These are phyloP conservation scores for Exophiala calicioides DNA, from an alignment of 2,329 filamentous ascomycete genomes.

Conservation along the genomic window DNA sequence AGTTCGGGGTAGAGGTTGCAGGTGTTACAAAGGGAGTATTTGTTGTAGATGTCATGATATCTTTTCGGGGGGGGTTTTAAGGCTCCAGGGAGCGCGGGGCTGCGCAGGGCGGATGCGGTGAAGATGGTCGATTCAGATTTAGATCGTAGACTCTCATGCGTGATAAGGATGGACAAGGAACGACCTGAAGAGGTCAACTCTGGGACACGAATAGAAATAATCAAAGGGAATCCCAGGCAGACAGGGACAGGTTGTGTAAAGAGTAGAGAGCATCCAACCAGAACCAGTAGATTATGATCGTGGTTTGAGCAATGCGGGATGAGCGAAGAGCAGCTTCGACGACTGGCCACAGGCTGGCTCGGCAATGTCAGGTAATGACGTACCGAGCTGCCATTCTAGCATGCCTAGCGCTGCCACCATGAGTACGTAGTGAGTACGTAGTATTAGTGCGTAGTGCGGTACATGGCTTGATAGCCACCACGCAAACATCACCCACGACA, in stretches of 20 bases:
- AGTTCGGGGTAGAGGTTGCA: slow-evolving; percentile 22
- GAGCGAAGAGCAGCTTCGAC: slow-evolving; percentile 4
- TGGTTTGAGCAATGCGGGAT: slow-evolving; percentile 25
- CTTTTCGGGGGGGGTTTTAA: neutral
- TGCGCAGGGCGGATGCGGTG: slow-evolving; percentile 8
- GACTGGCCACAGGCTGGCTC: too few relatives aligned
- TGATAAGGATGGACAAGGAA: neutral
- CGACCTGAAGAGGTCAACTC: neutral
- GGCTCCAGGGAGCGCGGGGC: neutral
- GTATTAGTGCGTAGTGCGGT: too few relatives aligned
- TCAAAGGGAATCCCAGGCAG: neutral
- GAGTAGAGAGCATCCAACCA: slow-evolving; percentile 24
- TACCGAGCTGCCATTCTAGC: too few relatives aligned
- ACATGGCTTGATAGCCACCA: too few relatives aligned
- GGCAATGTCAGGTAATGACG: too few relatives aligned
- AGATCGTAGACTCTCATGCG: too few relatives aligned
- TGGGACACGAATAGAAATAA: slow-evolving; percentile 4
- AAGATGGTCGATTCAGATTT: neutral
- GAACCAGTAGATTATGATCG: slow-evolving; percentile 21
- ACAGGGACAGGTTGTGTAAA: neutral
- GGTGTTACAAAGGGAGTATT: slow-evolving; percentile 27
- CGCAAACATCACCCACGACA: too few relatives aligned
- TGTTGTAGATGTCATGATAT: slow-evolving; percentile 28
- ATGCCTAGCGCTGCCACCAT: too few relatives aligned
- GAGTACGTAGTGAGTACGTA: too few relatives aligned